Evolutionary conservation across 2,329 filamentous ascomycete species (phyloP).

Genomic region (Tolypocladium tropicale): DNA sequence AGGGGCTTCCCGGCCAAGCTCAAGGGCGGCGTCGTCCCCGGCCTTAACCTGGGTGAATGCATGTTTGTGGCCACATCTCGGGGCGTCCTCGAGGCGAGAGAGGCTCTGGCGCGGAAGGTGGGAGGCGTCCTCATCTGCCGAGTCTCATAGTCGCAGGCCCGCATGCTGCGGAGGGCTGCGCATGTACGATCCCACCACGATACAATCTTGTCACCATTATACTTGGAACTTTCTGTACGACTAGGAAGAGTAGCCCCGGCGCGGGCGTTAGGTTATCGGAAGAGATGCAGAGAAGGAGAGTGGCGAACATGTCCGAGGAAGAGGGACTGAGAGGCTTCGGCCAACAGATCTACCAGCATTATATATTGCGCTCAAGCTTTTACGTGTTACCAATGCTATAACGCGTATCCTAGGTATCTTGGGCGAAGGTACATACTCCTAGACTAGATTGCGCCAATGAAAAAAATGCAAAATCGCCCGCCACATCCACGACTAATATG

Average conservation of each 20-base stretch:
- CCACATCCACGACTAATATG: not conserved
- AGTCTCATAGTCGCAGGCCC: slow-evolving; percentile 31
- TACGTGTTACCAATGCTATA: slow-evolving; percentile 1
- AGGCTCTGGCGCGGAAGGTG: slow-evolving; percentile 69
- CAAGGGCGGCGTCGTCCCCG: slow-evolving; percentile 59
- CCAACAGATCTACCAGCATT: not conserved
- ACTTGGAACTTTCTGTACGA: not conserved
- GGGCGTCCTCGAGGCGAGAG: slow-evolving; percentile 71
- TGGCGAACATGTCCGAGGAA: not conserved
- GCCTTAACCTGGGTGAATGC: slow-evolving; percentile 71
- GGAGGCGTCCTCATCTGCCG: slow-evolving; percentile 75
- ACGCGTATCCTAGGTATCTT: slow-evolving; percentile 10
- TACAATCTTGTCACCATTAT: not conserved
- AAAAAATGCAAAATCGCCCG: not conserved
- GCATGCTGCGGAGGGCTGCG: not conserved
- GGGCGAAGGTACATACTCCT: slow-evolving; percentile 1
- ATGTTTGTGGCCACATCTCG: slow-evolving; percentile 69
- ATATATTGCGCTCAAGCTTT: not conserved
- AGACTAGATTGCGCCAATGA: not conserved
- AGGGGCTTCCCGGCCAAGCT: slow-evolving; percentile 51
- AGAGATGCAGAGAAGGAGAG: not conserved
- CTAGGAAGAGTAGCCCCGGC: not conserved
- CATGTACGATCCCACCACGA: not conserved
- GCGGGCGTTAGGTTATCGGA: not conserved
- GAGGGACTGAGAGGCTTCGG: not conserved